Evolutionary conservation across 371 early-diverging fungal genomes (phyloP), one percentile per base, ranked within the genome.

Genomic region (Blakeslea trispora): DNA sequence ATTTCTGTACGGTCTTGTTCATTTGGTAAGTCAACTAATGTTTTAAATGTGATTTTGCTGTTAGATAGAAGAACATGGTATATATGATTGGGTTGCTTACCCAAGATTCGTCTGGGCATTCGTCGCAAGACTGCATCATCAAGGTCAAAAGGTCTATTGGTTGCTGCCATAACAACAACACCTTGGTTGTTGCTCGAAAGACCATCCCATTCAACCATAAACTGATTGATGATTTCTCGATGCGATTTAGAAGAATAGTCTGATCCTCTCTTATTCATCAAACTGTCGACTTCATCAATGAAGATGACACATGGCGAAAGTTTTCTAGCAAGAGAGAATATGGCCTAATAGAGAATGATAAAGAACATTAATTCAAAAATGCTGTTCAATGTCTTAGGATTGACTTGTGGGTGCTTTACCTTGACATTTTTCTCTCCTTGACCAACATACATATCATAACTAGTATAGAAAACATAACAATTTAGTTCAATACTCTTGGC

Each of bases 131-230:
- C 92, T 0, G 99, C 99, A 66, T 99, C 97, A 69, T 99, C 99
- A 45, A 99, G 75, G 59, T 98, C 96, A 73, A 96, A 97, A 2
- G 99, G 99, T 42, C 99, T 81, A 65, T 99, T 99, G 3, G 98
- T 97, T 3, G 96, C 95, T 3, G 94, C 99, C 81, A 99, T 84
- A 13, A 99, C 87, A 54, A 93, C 85, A 11, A 96, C 83, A 11
- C 87, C 85, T 41, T 83, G 76, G 50, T 92, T 91, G 51, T 88
- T 84, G 45, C 81, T 92, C 48, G 88, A 68, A 53, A 88, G 67
- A 18, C 99, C 98, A 74, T 99, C 94, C 99, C 99, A 95, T 78
- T 96, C 96, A 4, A 85, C 84, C 96, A 96, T 95, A 52, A 95
- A 91, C 70, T 96, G 94, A 64, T 95, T 96, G 66, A 98, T 89